Base-by-base conservation (phyloP, 1,284 basidiomycete species). In the Fomitiporia mediterranea region DNA sequence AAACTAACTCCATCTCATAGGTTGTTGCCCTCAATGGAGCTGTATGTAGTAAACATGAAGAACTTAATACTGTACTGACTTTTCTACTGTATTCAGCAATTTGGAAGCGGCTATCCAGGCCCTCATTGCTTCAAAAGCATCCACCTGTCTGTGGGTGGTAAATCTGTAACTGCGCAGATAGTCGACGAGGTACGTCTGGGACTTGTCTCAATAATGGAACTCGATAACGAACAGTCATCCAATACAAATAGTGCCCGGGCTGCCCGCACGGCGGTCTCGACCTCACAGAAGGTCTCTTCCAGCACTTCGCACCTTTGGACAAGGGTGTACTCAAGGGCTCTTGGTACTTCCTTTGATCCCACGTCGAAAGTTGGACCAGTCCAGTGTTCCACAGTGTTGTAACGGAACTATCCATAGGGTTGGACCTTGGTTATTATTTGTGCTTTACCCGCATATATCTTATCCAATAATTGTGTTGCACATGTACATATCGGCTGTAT, bases 241-340 rank as follows among this genome's bases (percentile, higher is more conserved):
- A n/a, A n/a, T n/a, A n/a, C n/a, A n/a, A n/a, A 44, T 48, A 87
- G 81, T 91, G 89, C 69, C 80, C 80, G 52, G 82, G 79, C 34
- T 94, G 91, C 68, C 81, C 82, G 2, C 77, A 69, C 39, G 83
- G 80, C 37, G 89, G 80, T 37, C 81, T 96, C 57, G 57, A 59
- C 43, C 48, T 59, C 9, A 51, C 53, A 4, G 23, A 27, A 11
- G 48, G 44, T 2, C 48, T 55, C 8, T 59, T 59, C 48, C 23
- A 51, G 47, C n/a, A 51, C 39, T 51, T 59, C 11, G 57, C 53
- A 7, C 30, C 53, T 11, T 15, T 47, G 13, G 42, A 39, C 43
- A 13, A 35, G 4, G 57, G 57, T 47, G 53, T 59, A 3, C 25
- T 53, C 15, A 30, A 23, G 15, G 52, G 39, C n/a, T 19, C 39